These are phyloP conservation scores for Carex arenaria DNA, from an alignment of 202 grass and related monocot genomes.

Conservation along the genomic window DNA sequence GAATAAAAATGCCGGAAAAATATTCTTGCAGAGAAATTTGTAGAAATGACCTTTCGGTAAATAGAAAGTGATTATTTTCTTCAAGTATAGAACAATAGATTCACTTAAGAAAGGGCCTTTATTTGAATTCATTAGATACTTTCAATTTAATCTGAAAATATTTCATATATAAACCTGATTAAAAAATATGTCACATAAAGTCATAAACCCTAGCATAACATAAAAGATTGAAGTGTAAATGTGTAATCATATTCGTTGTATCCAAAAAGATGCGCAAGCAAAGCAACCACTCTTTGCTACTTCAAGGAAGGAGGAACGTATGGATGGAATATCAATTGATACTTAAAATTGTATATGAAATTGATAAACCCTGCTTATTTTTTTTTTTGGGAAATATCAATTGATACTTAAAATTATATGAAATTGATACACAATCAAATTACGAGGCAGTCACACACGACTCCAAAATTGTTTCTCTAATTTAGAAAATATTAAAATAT, in stretches of 20 bases:
- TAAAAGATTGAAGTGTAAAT: background rate
- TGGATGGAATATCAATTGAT: background rate
- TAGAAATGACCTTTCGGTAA: background rate
- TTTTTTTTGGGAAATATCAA: too few relatives aligned
- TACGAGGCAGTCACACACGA: too few relatives aligned
- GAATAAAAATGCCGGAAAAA: too few relatives aligned
- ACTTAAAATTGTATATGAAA: too few relatives aligned
- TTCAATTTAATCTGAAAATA: background rate
- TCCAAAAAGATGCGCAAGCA: background rate
- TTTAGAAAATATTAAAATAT: too few relatives aligned
- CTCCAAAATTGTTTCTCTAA: too few relatives aligned
- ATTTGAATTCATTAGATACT: background rate
- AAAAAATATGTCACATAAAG: background rate
- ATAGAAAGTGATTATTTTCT: background rate
- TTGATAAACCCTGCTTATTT: too few relatives aligned
- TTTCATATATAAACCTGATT: background rate
- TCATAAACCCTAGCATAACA: background rate
- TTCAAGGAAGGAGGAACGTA: background rate
- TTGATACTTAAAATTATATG: background rate
- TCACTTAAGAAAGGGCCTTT: background rate
- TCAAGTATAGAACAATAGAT: background rate
- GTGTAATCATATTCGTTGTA: background rate
- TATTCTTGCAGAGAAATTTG: background rate
- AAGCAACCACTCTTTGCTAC: background rate
- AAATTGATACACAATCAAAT: too few relatives aligned